These are phyloP conservation scores for Laburnicola sp. DNA, from an alignment of 2,329 filamentous ascomycete genomes.

Conservation along the genomic window DNA sequence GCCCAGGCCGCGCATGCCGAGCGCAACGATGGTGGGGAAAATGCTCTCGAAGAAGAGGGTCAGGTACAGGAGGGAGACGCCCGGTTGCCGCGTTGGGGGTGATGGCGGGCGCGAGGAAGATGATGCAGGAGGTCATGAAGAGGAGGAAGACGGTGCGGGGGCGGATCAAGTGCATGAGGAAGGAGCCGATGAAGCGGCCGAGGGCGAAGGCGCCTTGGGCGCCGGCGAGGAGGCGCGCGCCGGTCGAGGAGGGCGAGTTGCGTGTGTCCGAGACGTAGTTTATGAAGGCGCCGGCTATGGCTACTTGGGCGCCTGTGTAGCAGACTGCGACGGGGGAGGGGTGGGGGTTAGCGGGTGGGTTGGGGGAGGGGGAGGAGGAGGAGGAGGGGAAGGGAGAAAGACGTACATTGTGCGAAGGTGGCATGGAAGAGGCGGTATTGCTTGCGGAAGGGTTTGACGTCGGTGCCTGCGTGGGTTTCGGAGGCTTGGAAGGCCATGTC, in stretches of 20 bases:
- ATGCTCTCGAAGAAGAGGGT: conserved; percentile 81
- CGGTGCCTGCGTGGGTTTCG: conserved; percentile 38
- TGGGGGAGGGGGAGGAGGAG: neutral
- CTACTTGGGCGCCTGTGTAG: conserved; percentile 74
- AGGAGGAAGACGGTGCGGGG: conserved; percentile 71
- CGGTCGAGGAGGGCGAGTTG: conserved; percentile 53
- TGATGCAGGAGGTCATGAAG: conserved; percentile 66
- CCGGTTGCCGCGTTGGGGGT: conserved; percentile 55
- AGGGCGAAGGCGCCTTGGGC: conserved; percentile 73
- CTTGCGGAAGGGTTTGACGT: conserved; percentile 57
- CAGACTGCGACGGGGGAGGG: too few relatives aligned
- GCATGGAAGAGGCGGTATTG: conserved; percentile 77
- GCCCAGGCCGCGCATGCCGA: conserved; percentile 76
- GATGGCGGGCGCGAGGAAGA: conserved; percentile 60
- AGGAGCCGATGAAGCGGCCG: conserved; percentile 69
- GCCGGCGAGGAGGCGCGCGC: conserved; percentile 70
- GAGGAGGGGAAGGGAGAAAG: neutral
- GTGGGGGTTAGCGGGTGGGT: too few relatives aligned
- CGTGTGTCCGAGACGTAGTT: conserved; percentile 56
- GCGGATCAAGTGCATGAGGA: conserved; percentile 67
- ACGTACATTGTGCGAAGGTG: conserved; percentile 65
- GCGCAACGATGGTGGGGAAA: conserved; percentile 79
- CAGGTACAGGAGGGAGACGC: conserved; percentile 66
- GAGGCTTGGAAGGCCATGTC: conserved; percentile 61
- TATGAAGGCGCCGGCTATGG: conserved; percentile 51